Evolutionary conservation across 1,284 basidiomycete species (phyloP), one percentile per base, ranked within the genome.

Genomic region (Trichosporon asahii): DNA sequence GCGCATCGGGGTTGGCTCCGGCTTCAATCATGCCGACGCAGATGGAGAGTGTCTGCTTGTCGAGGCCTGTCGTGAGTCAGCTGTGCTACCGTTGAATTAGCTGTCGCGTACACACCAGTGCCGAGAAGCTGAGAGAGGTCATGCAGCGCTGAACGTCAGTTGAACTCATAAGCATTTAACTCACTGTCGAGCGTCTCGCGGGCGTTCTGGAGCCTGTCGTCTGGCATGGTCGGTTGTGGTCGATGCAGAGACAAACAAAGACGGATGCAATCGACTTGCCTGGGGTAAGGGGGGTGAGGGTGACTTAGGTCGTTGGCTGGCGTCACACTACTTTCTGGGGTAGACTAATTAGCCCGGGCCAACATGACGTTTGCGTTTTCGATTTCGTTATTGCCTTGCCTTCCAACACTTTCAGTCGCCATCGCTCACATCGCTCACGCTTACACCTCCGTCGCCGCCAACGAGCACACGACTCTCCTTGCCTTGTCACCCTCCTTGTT

Each of bases 1-100:
- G 73, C 2, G 80, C 79, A 70, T 83, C 82, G 2, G 82, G 82
- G 71, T 82, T 82, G 25, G 82, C 78, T 37, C 82, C 82, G 9
- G 75, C 75, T 72, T 83, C 82, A 23, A 83, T 81, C 82, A 83
- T 82, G 7, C 79, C 78, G 12, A 82, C 77, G 70, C 82, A 83
- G 53, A 81, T 78, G 4, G 76, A 78, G 12, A 83, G 72, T 8
- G 79, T 78, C 66, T 81, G 80, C 70, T 82, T 83, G 44, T 83
- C 80, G 18, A 83, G 76, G 1, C 82, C 82, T 83, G 69, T 18
- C 12, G 66, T 67, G 6, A 66, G 68, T 57, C 8, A 8, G 18
- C 7, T 44, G 12, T n/a, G 14, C 1, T 1, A 60, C 6, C 15
- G 5, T 6, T n/a, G 25, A n/a, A n/a, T n/a, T 2, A 55, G 55